Percentiles rank a stretch among this genome's conserved stretches.
Evolutionary conservation across 1,284 basidiomycete genomes (phyloP).

Genomic region (Rhodotorula sp.): DNA sequence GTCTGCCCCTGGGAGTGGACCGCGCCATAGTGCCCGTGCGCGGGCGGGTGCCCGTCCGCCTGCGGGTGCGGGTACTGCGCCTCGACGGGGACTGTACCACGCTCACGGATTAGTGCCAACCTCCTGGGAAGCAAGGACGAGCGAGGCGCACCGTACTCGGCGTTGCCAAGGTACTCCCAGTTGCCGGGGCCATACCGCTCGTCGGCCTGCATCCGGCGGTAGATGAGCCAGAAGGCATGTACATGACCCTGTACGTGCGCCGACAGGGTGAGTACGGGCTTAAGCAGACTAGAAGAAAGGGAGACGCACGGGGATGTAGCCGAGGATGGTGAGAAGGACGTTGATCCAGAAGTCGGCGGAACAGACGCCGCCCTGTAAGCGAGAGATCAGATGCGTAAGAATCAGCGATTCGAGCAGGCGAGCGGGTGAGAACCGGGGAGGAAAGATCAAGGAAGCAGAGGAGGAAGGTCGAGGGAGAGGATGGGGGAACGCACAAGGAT

Average conservation of each 20-base stretch:
- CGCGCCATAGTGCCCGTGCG: not conserved
- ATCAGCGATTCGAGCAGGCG: no score
- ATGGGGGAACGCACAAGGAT: not conserved
- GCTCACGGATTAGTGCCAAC: not conserved
- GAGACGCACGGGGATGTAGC: constrained; percentile 3
- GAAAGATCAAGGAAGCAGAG: no score
- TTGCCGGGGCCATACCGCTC: constrained; percentile 7
- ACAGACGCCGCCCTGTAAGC: not conserved
- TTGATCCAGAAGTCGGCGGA: constrained; percentile 12
- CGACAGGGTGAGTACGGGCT: not conserved
- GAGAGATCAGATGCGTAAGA: no score
- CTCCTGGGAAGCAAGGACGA: no score
- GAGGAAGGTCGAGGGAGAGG: no score
- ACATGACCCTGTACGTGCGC: not conserved
- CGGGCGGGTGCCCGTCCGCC: not conserved
- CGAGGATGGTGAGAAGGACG: constrained; percentile 7
- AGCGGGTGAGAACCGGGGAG: no score
- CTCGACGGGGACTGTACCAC: not conserved
- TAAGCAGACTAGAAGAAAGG: no score
- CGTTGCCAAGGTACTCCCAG: constrained; percentile 6
- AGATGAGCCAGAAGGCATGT: constrained; percentile 5
- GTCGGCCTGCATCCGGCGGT: constrained; percentile 4
- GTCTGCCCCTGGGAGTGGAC: constrained; percentile 9
- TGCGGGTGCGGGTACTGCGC: not conserved
- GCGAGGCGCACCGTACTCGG: constrained; percentile 1